A percentile compares a stretch with the other conserved stretches of the same genome.
phyloP scores from a whole-genome alignment of 2,329 filamentous ascomycete species.

The Talaromyces pinophilus region DNA sequence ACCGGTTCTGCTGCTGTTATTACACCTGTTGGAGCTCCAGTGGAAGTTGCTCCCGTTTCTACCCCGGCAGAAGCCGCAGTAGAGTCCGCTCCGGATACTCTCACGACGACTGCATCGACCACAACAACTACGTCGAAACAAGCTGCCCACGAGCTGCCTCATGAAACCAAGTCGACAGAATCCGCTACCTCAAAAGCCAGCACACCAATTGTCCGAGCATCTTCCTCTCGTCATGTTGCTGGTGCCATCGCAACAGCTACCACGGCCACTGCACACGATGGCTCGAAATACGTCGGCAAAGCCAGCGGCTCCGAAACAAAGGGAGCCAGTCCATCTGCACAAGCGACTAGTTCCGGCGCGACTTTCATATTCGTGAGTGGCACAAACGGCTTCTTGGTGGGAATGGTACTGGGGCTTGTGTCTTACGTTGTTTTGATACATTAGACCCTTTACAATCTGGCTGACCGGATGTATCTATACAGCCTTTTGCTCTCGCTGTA shows the following conservation, averaged over 20 bases:
- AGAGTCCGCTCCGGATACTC: background rate
- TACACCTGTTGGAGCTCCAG: background rate
- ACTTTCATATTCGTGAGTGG: background rate
- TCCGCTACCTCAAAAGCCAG: background rate
- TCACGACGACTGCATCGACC: background rate
- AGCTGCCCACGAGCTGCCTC: background rate
- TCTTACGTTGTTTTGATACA: background rate
- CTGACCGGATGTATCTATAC: background rate
- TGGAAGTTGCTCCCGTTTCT: background rate
- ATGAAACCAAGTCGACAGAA: background rate
- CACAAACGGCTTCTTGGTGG: background rate
- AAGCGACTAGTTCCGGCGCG: conserved; percentile 12
- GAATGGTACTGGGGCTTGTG: conserved; percentile 10
- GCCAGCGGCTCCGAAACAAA: background rate
- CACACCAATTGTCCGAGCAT: background rate
- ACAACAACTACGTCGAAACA: background rate
- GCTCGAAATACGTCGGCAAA: background rate
- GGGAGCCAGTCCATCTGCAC: conserved; percentile 1
- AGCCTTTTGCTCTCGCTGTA: background rate
- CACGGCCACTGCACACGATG: background rate
- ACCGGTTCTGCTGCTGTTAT: background rate
- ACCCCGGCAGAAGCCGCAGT: background rate
- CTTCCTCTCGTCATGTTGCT: background rate
- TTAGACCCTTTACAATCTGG: background rate
- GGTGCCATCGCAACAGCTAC: background rate